Conservation (phyloP, 164 flowering plant species). For the Vitis amurensis region DNA sequence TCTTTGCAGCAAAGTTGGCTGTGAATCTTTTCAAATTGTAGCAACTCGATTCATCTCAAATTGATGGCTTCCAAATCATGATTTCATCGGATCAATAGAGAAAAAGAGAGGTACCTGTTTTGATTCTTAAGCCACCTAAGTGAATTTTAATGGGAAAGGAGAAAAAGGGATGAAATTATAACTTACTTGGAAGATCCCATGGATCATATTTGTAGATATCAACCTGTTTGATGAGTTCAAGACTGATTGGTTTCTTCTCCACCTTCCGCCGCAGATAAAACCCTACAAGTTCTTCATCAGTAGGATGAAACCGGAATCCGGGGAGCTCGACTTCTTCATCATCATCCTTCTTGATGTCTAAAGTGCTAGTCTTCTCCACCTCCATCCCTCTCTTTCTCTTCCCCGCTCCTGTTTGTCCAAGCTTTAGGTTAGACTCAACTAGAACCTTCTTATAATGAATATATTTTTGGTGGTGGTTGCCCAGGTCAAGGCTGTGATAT, state of each 20-base stretch:
- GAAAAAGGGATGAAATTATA: not conserved
- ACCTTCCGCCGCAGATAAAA: constrained; percentile 15
- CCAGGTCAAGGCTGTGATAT: no score
- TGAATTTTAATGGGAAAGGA: not conserved
- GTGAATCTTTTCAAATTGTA: no score
- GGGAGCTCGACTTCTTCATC: constrained; percentile 6
- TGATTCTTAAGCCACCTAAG: no score
- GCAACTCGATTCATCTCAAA: no score
- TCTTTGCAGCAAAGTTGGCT: no score
- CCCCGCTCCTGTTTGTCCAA: not conserved
- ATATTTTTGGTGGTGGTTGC: no score
- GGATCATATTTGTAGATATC: constrained; percentile 38
- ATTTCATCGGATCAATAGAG: not conserved
- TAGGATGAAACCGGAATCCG: constrained; percentile 13
- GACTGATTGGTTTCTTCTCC: constrained; percentile 21
- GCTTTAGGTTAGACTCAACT: no score
- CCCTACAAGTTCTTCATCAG: constrained; percentile 19
- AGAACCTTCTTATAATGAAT: no score
- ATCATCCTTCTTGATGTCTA: not conserved
- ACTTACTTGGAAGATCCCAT: constrained; percentile 43
- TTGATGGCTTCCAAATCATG: no score
- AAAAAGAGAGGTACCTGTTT: not conserved
- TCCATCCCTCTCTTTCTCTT: not conserved
- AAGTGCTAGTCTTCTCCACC: not conserved
- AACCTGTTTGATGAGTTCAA: constrained; percentile 35